Base-by-base conservation (phyloP, 345 rosid species). In the Anacardium occidentale region DNA sequence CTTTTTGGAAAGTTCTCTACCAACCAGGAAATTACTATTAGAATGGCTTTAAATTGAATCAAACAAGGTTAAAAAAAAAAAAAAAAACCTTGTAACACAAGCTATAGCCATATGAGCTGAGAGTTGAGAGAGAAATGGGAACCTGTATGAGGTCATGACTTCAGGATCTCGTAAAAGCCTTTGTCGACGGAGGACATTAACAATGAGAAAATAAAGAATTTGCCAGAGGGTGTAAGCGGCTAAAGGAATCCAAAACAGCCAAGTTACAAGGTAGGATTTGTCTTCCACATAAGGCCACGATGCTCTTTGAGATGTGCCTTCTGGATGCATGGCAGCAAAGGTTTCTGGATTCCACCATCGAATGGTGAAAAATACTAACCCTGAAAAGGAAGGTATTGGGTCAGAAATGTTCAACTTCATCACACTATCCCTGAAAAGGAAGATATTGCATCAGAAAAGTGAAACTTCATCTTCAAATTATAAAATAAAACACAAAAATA, bases 141-240 rank as follows among this genome's bases (percentile, higher is more conserved):
- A 92, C 98, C 98, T 88, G 85, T 92, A 94, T 17, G 98, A 94
- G 70, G 98, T 94, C 98, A 94, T 94, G 68, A 94, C 98, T 86
- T 94, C 98, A 68, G 98, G 98, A 80, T 94, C 98, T 81, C 95
- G 87, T 25, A 94, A 74, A 66, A 94, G 81, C 82, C 98, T 85
- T 77, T 94, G 98, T 44, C 92, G 83, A 48, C 97, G 97, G 2
- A 94, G 81, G 78, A 94, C 98, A 79, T 94, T 79, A 78, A 94
- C 98, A 47, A 94, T 89, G 66, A 94, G 89, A 67, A 90, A 92
- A 78, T 94, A 94, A 62, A 94, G 92, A 51, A 75, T 83, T 79
- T 94, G 98, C 98, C 98, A 94, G 54, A 94, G 87, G 59, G 87
- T 83, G 79, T 94, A 94, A 56, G 87, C 98, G 52, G 75, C 88